Evolutionary conservation across 2,329 filamentous ascomycete genomes (phyloP), one percentile per base, ranked within the genome.

Genomic region (Xylaria sp.): DNA sequence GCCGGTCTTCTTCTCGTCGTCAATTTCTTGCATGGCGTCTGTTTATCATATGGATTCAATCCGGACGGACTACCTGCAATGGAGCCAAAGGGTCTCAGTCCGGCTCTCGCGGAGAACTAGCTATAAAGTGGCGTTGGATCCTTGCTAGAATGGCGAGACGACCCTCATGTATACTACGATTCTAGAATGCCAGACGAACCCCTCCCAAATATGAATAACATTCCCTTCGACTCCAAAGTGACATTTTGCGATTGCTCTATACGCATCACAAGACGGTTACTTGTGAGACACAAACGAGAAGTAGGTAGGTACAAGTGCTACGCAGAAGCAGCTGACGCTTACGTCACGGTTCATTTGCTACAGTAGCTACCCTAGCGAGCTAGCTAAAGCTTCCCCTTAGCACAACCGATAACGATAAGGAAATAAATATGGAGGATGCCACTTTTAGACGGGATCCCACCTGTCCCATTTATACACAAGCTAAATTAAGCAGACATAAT

Each of bases 391-490:
- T 34, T 30, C 41, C 18, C 20, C 43, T 10, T 36, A 5, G 43
- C 23, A 10, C n/a, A 23, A 15, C 46, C 39, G 65, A 67, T 67
- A 69, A n/a, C 63, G 67, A 66, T 67, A 69, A 69, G 58, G 63
- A 66, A 66, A 56, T n/a, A n/a, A n/a, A n/a, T n/a, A n/a, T n/a
- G n/a, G n/a, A n/a, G n/a, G n/a, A n/a, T 45, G 43, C 43, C 43
- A 9, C 43, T 45, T 23, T 45, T 45, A 45, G 43, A 45, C 43
- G 32, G 32, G 32, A 34, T 10, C 7, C n/a, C n/a, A n/a, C n/a
- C n/a, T n/a, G n/a, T n/a, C n/a, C n/a, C 32, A 34, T 2, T 34
- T 34, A 2, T 34, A 2, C 32, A 34, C 32, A 34, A 34, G 32
- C 32, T 5, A 34, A 34, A 34, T 10, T 10, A 6, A 30, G 28